Evolutionary conservation across 1,284 basidiomycete genomes (phyloP), one percentile per base, ranked within the genome.

Genomic region (Gomphus bonarii): DNA sequence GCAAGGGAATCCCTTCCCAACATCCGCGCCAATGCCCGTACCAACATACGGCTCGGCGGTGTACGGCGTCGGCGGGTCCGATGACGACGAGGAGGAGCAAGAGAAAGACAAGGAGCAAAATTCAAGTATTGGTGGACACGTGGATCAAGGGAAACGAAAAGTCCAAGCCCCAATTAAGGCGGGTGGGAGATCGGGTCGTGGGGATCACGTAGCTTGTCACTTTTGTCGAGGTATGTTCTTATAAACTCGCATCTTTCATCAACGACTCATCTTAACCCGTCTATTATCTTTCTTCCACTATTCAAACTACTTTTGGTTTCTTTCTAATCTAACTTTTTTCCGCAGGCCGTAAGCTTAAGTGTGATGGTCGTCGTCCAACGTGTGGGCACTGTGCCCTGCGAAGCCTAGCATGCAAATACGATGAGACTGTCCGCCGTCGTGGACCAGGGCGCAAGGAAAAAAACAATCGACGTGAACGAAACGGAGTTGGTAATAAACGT

Each of bases 381-480:
- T 74, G 72, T 61, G 65, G 65, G 46, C 70, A 73, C 54, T 74
- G 72, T 61, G 51, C 61, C 3, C 68, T 68, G 58, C 68, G 68
- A 14, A 61, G 61, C 49, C 63, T 69, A 16, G 54, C 52, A 1
- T 74, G 72, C 60, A 64, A 68, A 2, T 73, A 70, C 62, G 72
- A 73, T 57, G 68, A 69, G 5, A 54, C 60, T 43, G 69, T 74
- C 53, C 68, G 72, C 14, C 67, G 72, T 9, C 67, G 72, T 47
- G 72, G 72, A 18, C 72, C 72, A 9, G 72, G 72, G 20, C 72
- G 70, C 64, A 69, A 70, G 28, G 72, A 72, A 44, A 72, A 72
- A 63, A 58, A 58, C 50, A 47, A 16, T 14, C 22, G 43, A n/a
- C 50, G 56, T 11, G 48, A 28, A 10, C 46, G 25, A 11, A 48